Evolutionary conservation across 768 basidiomycete species (phyloP).

Genomic region (Russula sp.): DNA sequence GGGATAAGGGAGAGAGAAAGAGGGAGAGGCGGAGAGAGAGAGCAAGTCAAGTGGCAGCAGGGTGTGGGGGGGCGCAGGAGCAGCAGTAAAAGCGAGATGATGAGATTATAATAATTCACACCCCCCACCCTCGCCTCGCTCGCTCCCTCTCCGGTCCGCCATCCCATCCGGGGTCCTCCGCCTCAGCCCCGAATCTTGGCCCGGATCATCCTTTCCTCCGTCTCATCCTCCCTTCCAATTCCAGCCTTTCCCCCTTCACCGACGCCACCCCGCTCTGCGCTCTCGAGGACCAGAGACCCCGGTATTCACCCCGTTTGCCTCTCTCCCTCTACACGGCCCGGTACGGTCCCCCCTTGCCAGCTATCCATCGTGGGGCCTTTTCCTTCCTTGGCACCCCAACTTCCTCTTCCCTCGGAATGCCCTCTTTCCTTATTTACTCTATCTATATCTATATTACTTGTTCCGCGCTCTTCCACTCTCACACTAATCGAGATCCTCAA

Average conservation of each 20-base stretch:
- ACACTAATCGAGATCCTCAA: background rate
- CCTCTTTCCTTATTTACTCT: background rate
- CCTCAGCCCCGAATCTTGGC: conserved; percentile 3
- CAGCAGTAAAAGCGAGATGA: background rate
- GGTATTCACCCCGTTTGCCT: no score
- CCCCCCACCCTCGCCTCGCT: background rate
- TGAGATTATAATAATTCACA: conserved; percentile 4
- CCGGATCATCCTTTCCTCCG: conserved; percentile 18
- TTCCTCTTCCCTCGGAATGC: background rate
- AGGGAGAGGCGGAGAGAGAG: background rate
- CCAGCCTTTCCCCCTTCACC: background rate
- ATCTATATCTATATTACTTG: background rate
- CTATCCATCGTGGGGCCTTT: no score
- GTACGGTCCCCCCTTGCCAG: no score
- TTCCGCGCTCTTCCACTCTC: background rate
- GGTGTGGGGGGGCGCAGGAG: background rate
- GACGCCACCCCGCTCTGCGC: conserved; percentile 18
- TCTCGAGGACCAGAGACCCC: no score
- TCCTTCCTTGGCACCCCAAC: background rate
- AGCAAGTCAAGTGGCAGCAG: background rate
- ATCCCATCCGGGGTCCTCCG: conserved; percentile 12
- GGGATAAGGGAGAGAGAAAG: background rate
- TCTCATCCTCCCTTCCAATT: conserved; percentile 4
- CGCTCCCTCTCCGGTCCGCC: background rate
- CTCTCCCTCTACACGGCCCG: no score